These are phyloP conservation scores for Chenopodium suecicum DNA, from an alignment of 148 eudicot genomes.

Conservation along the genomic window DNA sequence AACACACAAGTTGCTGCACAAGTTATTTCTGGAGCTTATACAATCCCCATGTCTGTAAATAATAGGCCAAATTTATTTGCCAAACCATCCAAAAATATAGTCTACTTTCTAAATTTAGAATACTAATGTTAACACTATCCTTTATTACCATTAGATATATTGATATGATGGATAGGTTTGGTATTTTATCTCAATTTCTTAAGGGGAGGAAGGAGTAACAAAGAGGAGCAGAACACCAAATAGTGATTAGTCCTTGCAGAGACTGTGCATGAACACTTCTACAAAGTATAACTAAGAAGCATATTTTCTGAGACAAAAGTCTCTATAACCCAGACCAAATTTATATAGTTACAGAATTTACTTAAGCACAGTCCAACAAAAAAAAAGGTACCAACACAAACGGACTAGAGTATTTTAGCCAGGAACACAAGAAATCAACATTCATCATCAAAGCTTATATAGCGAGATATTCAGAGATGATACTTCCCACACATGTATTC, in stretches of 20 bases:
- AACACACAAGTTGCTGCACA: not conserved
- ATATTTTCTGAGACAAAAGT: not conserved
- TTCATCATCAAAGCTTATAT: not conserved
- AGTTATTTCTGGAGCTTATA: not conserved
- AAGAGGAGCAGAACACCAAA: not conserved
- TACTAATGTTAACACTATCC: not conserved
- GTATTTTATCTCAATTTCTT: not conserved
- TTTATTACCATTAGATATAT: no score
- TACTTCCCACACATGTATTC: not conserved
- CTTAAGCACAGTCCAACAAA: not conserved
- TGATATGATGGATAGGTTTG: not conserved
- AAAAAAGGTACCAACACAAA: not conserved
- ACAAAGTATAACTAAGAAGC: not conserved
- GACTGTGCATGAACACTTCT: not conserved
- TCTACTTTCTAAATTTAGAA: not conserved
- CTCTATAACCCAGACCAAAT: not conserved
- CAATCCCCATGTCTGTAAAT: no score
- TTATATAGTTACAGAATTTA: no score
- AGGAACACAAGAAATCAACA: not conserved
- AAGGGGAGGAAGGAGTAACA: not conserved
- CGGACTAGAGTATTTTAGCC: not conserved
- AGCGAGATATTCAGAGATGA: not conserved
- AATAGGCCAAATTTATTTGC: no score
- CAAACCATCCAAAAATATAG: no score
- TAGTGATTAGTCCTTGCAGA: not conserved